Conservation (phyloP, 2,329 filamentous ascomycete genomes). For the Colletotrichum caudatum region DNA sequence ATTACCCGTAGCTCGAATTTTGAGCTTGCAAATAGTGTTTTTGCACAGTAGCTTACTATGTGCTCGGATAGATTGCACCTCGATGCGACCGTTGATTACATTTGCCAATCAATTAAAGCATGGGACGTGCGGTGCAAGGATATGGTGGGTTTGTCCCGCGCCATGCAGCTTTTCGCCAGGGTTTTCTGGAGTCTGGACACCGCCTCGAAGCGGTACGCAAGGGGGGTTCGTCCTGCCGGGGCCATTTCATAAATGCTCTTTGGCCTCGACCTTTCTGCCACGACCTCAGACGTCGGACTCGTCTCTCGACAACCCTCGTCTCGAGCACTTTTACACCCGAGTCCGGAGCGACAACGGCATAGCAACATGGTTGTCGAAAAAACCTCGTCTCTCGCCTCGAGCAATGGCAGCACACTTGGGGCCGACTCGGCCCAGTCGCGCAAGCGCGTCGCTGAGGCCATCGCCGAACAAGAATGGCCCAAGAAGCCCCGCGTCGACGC, state of each 20-base stretch:
- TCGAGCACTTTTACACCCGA: background rate
- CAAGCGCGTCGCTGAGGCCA: conserved; percentile 59
- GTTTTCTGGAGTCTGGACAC: conserved; percentile 22
- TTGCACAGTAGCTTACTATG: background rate
- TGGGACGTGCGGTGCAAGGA: conserved; percentile 17
- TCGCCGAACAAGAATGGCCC: conserved; percentile 51
- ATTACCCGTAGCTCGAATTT: background rate
- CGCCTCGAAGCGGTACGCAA: conserved; percentile 31
- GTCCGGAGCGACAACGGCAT: background rate
- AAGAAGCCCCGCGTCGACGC: conserved; percentile 63
- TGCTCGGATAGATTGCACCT: background rate
- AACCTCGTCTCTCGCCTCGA: conserved; percentile 32
- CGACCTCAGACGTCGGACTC: background rate
- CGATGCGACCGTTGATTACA: background rate
- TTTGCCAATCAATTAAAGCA: background rate
- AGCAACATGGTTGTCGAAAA: conserved; percentile 23
- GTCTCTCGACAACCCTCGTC: background rate
- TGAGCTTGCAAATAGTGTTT: background rate
- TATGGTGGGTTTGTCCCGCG: conserved; percentile 35
- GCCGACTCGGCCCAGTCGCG: conserved; percentile 47
- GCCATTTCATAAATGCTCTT: conserved; percentile 25
- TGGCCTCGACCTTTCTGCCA: background rate
- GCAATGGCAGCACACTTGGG: conserved; percentile 25
- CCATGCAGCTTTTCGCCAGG: conserved; percentile 26
- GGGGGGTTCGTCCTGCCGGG: conserved; percentile 21